Percentiles rank a stretch among this genome's conserved stretches.
phyloP scores from a whole-genome alignment of 305 asterid genomes.

The Solanum hybrid region DNA sequence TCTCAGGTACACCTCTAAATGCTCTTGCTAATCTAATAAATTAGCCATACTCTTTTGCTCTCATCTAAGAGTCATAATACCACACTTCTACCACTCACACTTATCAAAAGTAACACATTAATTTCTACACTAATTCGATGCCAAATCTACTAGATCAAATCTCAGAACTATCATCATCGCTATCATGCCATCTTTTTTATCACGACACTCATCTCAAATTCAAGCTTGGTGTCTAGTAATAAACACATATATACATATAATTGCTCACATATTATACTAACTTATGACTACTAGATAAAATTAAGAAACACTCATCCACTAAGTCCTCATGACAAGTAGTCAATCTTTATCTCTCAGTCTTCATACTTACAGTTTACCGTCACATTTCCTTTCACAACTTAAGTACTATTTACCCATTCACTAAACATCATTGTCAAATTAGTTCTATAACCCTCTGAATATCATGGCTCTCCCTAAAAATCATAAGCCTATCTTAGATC shows the following conservation, averaged over 20 bases:
- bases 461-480: background rate
- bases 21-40: background rate
- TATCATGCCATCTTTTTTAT: background rate
- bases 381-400: background rate
- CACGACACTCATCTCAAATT: background rate
- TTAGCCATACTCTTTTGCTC: background rate
- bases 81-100: background rate
- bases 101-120: background rate
- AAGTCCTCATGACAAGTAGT: background rate
- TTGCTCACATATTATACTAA: background rate
- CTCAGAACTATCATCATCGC: background rate
- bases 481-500: background rate
- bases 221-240: background rate
- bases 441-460: background rate
- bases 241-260: too few relatives aligned
- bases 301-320: background rate
- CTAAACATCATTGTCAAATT: background rate
- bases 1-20: background rate
- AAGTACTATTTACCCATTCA: background rate
- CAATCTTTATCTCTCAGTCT: background rate
- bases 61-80: background rate
- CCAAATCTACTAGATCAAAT: background rate
- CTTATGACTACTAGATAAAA: background rate
- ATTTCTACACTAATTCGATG: background rate
- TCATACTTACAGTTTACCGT: background rate